Conservation (phyloP, 352 stramenopile genomes). For the Pythium graminicola region DNA sequence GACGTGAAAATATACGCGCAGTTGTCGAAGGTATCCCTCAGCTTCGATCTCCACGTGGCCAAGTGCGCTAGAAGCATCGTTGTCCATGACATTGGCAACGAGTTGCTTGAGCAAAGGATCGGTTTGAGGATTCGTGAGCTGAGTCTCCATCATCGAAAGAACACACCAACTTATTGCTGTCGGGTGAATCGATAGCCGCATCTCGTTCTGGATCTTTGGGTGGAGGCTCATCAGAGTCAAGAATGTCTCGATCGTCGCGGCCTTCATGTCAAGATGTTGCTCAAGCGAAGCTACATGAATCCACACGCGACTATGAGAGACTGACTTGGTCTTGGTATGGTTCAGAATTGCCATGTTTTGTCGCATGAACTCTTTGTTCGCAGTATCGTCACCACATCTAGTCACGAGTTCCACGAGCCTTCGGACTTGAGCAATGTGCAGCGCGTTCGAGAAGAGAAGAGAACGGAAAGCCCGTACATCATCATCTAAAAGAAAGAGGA, state of each 20-base stretch:
- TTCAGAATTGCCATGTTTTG: constrained; percentile 7
- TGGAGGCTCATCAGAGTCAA: constrained; percentile 37
- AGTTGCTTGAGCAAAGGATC: constrained; percentile 38
- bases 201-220: background rate
- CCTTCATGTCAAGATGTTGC: constrained; percentile 60
- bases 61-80: background rate
- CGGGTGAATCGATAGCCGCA: constrained; percentile 33
- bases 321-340: background rate
- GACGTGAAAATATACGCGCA: constrained; percentile 52
- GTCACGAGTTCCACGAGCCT: constrained; percentile 41
- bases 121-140: constrained; percentile 29
- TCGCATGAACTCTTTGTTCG: background rate
- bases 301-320: constrained; percentile 15
- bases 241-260: constrained; percentile 70
- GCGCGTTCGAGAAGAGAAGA: constrained; percentile 59
- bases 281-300: constrained; percentile 59
- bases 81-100: constrained; percentile 12
- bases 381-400: background rate
- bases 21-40: constrained; percentile 55
- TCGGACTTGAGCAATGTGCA: constrained; percentile 47
- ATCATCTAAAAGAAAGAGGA: constrained; percentile 60
- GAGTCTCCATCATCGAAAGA: constrained; percentile 46
- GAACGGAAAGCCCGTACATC: constrained; percentile 68
- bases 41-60: constrained; percentile 35
- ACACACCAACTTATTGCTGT: constrained; percentile 49